Conservation (phyloP, 1,284 basidiomycete genomes). For the Leccinum huronense region DNA sequence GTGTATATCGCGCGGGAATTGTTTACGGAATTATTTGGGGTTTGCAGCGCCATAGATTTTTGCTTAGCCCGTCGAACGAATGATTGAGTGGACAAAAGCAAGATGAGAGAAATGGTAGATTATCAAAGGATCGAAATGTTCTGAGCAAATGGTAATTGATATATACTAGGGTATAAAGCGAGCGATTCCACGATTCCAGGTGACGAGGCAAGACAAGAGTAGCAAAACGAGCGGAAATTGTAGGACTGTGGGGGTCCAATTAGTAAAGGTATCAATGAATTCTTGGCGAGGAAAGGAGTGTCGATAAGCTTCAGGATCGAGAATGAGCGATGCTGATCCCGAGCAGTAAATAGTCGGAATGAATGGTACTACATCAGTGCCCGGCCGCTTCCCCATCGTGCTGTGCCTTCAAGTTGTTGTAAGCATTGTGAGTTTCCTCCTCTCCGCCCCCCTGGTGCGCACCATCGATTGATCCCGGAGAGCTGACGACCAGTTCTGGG, state of each 20-base stretch:
- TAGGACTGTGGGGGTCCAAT: background rate
- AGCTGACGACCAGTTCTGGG: constrained; percentile 38
- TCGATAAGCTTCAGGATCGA: background rate
- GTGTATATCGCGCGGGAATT: no score
- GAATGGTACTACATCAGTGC: constrained; percentile 18
- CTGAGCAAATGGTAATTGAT: constrained; percentile 2
- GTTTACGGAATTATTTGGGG: no score
- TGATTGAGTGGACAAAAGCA: constrained; percentile 13
- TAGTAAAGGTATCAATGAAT: constrained; percentile 6
- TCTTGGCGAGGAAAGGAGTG: background rate
- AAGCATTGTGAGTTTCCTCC: constrained; percentile 16
- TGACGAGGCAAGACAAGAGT: background rate
- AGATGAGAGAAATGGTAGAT: background rate
- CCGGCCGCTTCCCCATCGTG: constrained; percentile 23
- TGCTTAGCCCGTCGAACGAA: constrained; percentile 1
- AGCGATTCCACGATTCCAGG: constrained; percentile 8
- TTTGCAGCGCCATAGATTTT: no score
- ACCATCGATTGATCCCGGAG: constrained; percentile 36
- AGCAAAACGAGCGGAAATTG: constrained; percentile 24
- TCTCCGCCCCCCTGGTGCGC: constrained; percentile 20
- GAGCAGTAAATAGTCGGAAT: background rate
- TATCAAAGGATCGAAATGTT: constrained; percentile 1
- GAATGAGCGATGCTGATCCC: background rate
- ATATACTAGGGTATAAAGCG: constrained; percentile 15
- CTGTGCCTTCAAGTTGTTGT: constrained; percentile 20